phyloP scores from a whole-genome alignment of 768 basidiomycete species.

The Clitopilus passeckerianus region DNA sequence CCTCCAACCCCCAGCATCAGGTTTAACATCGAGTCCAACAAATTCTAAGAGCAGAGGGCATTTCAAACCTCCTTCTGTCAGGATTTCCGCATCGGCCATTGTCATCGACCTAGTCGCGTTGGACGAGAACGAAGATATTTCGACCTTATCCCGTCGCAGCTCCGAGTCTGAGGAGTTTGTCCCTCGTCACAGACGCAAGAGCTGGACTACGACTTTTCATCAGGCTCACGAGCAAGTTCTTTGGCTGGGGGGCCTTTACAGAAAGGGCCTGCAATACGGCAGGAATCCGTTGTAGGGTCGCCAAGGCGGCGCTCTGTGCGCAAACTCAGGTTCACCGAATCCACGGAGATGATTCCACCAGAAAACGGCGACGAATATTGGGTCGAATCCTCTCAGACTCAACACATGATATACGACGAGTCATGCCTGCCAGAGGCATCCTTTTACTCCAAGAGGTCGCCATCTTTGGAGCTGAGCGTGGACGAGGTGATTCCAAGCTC shows the following conservation, averaged over 20 bases:
- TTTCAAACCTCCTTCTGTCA: background rate
- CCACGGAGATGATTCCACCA: background rate
- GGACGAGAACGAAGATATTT: background rate
- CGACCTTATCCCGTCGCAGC: background rate
- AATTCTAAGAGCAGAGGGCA: background rate
- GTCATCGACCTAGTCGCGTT: background rate
- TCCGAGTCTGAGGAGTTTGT: slow-evolving; percentile 13
- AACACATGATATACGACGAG: slow-evolving; percentile 14
- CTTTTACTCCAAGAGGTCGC: background rate
- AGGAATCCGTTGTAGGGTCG: background rate
- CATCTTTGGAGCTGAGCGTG: slow-evolving; percentile 2
- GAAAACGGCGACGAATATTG: slow-evolving; percentile 12
- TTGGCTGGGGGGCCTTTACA: background rate
- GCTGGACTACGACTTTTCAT: slow-evolving; percentile 7
- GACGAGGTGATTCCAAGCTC: slow-evolving; percentile 37
- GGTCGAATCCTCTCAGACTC: slow-evolving; percentile 31
- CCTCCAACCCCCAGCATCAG: too few relatives aligned
- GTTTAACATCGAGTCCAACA: too few relatives aligned
- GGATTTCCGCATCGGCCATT: background rate
- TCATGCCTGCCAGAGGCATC: background rate
- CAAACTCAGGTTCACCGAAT: background rate
- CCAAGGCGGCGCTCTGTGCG: background rate
- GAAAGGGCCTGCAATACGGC: background rate
- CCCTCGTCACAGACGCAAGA: slow-evolving; percentile 34
- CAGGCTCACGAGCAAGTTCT: background rate